Conservation (phyloP, 306 rosid species). For the Lathyrus sativus region DNA sequence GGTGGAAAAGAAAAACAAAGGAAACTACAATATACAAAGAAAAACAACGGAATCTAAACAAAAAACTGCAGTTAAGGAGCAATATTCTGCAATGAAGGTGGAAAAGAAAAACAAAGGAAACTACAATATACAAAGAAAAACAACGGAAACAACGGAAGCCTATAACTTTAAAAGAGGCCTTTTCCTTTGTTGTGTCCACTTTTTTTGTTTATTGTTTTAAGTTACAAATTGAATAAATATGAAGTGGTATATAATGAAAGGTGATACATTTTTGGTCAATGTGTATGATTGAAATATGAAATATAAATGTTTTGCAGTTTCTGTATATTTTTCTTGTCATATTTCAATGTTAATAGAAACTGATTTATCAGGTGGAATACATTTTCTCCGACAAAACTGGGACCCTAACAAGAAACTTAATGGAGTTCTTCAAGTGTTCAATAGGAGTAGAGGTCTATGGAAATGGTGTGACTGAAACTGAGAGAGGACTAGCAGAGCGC, state of each 20-base stretch:
- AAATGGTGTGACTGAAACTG: constrained; percentile 90
- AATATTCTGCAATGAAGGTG: too few relatives aligned
- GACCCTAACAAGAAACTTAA: constrained; percentile 89
- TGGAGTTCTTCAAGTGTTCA: constrained; percentile 99
- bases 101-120: too few relatives aligned
- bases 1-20: too few relatives aligned
- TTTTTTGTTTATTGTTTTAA: not conserved
- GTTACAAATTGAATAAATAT: constrained; percentile 13
- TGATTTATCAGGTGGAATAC: constrained; percentile 83
- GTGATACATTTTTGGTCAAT: constrained; percentile 1
- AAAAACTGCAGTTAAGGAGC: too few relatives aligned
- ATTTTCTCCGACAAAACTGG: constrained; percentile 99
- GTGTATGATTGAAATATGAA: constrained; percentile 16
- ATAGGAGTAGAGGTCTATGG: constrained; percentile 95
- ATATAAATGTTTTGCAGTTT: not conserved
- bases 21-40: too few relatives aligned
- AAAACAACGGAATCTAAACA: too few relatives aligned
- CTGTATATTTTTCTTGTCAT: constrained; percentile 9
- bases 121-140: too few relatives aligned
- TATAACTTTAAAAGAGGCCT: not conserved
- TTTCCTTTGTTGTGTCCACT: not conserved
- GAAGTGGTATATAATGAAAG: not conserved
- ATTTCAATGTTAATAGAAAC: constrained; percentile 22
- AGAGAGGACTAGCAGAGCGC: constrained; percentile 81
- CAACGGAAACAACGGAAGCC: not conserved